phyloP scores from a whole-genome alignment of 2,329 filamentous ascomycete species.

The Cryphonectria radicalis region DNA sequence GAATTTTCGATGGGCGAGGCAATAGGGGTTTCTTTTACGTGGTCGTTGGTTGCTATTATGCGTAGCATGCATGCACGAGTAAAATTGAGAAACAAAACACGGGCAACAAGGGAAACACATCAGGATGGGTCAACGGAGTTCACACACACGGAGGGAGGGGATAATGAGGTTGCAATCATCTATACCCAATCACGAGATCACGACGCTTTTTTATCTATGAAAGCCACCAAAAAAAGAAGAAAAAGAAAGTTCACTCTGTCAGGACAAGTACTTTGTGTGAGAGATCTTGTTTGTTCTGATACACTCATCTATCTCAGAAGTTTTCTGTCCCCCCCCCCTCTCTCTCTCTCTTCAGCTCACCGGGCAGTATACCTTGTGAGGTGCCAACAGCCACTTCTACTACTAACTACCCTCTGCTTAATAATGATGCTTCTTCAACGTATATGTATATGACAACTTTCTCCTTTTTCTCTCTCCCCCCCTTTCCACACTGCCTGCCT shows the following conservation, averaged over 20 bases:
- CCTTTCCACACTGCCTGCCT: not conserved
- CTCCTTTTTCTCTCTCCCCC: not conserved
- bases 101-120: not conserved
- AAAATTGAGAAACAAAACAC: not conserved
- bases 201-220: too few species aligned
- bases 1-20: not conserved
- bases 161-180: not conserved
- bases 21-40: not conserved
- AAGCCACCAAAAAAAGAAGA: too few species aligned
- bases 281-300: not conserved
- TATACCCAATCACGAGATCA: conserved; percentile 23
- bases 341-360: not conserved
- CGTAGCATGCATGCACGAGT: not conserved
- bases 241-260: not conserved
- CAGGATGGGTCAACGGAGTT: not conserved
- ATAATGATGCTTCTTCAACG: conserved; percentile 15
- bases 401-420: conserved; percentile 14
- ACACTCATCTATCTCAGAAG: not conserved
- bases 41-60: not conserved
- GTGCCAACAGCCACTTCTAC: not conserved
- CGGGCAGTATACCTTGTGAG: not conserved
- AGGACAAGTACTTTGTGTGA: not conserved
- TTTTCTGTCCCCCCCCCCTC: not conserved
- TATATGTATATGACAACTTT: not conserved
- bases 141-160: not conserved